A percentile compares a stretch with the other conserved stretches of the same genome.
phyloP scores from a whole-genome alignment of 1,284 basidiomycete genomes.

The Sanghuangporus weigelae region DNA sequence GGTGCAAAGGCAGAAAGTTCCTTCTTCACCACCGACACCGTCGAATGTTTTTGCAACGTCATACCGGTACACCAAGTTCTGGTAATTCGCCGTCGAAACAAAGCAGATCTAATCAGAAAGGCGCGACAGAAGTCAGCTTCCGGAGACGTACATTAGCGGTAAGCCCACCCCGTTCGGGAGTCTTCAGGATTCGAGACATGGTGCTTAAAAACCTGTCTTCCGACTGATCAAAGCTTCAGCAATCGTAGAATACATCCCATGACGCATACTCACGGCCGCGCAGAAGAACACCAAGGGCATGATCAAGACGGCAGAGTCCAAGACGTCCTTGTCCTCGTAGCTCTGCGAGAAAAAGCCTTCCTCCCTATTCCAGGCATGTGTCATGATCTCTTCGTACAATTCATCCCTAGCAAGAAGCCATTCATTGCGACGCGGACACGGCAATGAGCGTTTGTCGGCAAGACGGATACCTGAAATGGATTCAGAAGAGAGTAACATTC shows the following conservation, averaged over 20 bases:
- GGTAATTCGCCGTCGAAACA: constrained; percentile 15
- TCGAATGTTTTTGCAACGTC: constrained; percentile 80
- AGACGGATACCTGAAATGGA: constrained; percentile 63
- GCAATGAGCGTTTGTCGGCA: constrained; percentile 82
- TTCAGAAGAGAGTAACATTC: neutral
- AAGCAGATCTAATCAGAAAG: neutral
- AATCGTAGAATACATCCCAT: neutral
- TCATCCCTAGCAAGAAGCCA: constrained; percentile 76
- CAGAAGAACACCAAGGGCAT: constrained; percentile 89
- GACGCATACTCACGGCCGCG: constrained; percentile 48
- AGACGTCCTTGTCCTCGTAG: constrained; percentile 64
- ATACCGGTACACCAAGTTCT: constrained; percentile 76
- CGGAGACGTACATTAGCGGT: constrained; percentile 66
- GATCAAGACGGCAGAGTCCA: constrained; percentile 74
- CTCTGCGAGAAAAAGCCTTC: constrained; percentile 69
- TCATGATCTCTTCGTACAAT: constrained; percentile 84
- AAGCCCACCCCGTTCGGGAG: constrained; percentile 82
- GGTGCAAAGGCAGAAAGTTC: constrained; percentile 78
- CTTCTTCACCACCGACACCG: constrained; percentile 91
- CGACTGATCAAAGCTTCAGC: constrained; percentile 39
- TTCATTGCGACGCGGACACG: constrained; percentile 62
- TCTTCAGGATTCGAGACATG: constrained; percentile 73
- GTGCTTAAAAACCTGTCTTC: constrained; percentile 86
- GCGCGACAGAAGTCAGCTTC: neutral
- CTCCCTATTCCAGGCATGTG: constrained; percentile 70